Base-by-base conservation (phyloP, 2,329 filamentous ascomycete genomes). In the Calonectria naviculata region DNA sequence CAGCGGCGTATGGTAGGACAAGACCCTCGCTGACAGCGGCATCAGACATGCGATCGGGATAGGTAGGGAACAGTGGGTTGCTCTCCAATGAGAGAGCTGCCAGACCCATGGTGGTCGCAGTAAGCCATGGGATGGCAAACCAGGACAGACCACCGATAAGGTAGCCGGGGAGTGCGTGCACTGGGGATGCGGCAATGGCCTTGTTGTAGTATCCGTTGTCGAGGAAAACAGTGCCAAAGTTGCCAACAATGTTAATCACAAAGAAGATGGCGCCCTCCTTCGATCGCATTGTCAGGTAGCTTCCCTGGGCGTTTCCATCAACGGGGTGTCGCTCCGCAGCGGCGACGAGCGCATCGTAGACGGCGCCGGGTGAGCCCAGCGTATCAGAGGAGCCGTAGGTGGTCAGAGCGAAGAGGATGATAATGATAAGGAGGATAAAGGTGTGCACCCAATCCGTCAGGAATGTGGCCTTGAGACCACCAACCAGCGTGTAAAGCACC, bases 141-240 rank as follows among this genome's bases (percentile, higher is more conserved):
- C 95, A 98, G 61, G 90, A 92, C 1, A 97, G 88, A 26, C 95
- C 95, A 6, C 95, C 95, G 72, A 96, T 89, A 66, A 98, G 92
- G 79, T 98, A 98, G 21, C 95, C 95, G 0, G 95, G 95, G 3
- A 98, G 89, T 0, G 95, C 95, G 71, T 96, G 92, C 0, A 96
- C 93, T 1, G 95, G 95, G 26, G 91, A 93, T 0, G 95, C 95
- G 8, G 95, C 94, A 78, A 98, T 97, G 19, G 95, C 95, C 83
- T 97, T 97, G 87, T 97, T 97, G 84, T 95, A 97, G 85, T 97
- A 97, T 19, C 93, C 92, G 74, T 95, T 95, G 79, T 97, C 95
- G 52, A 95, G 87, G 85, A 97, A 97, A 5, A 97, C 94, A 1
- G 93, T 95, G 70, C 89, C 93, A 71, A 96, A 97, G 83, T 95